Base-by-base conservation (phyloP, 805 yeast species). In the Peterozyma toletana region DNA sequence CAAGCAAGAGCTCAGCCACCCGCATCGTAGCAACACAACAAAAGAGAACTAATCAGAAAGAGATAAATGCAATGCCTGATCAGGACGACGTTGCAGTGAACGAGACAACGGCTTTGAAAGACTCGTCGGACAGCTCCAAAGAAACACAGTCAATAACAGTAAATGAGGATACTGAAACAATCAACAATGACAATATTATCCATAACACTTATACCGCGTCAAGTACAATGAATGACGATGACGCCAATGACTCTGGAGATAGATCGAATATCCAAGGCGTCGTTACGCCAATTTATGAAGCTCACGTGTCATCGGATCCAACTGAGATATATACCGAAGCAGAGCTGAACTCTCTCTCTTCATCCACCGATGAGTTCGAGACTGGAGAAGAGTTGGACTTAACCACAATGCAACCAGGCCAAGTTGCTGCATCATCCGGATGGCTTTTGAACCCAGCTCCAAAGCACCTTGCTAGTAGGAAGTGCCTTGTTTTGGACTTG, bases 401-500 rank as follows among this genome's bases (percentile, higher is more conserved):
- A 50, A 70, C 84, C 3, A 71, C 70, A 54, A 65, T 85, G 42
- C 90, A 83, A 61, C 80, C 80, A 17, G 90, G 83, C 37, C 95
- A 86, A 61, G 74, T 75, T 6, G 79, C 72, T 54, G 75, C 86
- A 35, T 69, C 77, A 40, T 77, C 83, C 3, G 87, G 84, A 5
- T 76, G 72, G 66, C 71, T 89, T 41, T 66, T 91, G 50, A 77
- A 83, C 41, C 74, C 78, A 18, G 73, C 78, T 38, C 63, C 68
- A 18, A 54, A 62, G 9, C 59, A 64, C 39, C 71, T 84, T 44
- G 66, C 71, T 41, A 75, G 76, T 44, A 81, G 85, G 46, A 93
- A 93, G 63, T 90, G 97, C 62, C 73, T 93, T 31, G 86, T 93
- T 11, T 71, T 93, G 43, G 99, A 93, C 64, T 68, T 93, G 50